Base-by-base conservation (phyloP, 768 basidiomycete genomes). In the Suillus ampliporus region DNA sequence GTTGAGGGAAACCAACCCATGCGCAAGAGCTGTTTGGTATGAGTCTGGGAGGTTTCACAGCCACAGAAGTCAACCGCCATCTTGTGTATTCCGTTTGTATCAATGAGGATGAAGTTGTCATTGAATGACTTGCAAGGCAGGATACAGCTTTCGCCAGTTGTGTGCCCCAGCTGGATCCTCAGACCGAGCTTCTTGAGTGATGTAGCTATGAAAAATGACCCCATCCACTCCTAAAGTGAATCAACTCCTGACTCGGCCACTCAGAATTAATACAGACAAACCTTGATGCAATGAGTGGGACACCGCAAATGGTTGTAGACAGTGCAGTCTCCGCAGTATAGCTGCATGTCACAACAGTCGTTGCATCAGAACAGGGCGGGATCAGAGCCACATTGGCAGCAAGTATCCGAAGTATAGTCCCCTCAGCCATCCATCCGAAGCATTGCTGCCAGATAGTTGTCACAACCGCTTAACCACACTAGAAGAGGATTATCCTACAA, bases 101-200 rank as follows among this genome's bases (percentile, higher is more conserved):
- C 51, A 13, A 75, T 50, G 1, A 75, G 66, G 15, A 67, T 43
- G 28, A 74, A 66, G 46, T 56, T 44, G 54, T 68, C 64, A 2
- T 26, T 35, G 40, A 60, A 60, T 5, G 54, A 59, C 5, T 52
- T 40, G n/a, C 4, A 11, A 19, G 59, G 59, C 7, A 26, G 37
- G 13, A 46, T 34, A 57, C 77, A 76, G 7, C 2, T 2, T 11
- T 61, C 31, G 47, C 64, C 58, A 15, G 21, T 31, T 1, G 46
- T 38, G 34, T 74, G 73, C n/a, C 72, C 73, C 60, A 73, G 57
- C 37, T 70, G 71, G 8, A 71, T 54, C 2, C 61, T 59, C 11
- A 73, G 48, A 6, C 74, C 69, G 0, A 73, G 15, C 7, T 50
- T 43, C 41, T 68, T 71, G 21, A 74, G 61, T 8, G 58, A 46